Base-by-base conservation (phyloP, 805 yeast genomes). In the Candida orba region DNA sequence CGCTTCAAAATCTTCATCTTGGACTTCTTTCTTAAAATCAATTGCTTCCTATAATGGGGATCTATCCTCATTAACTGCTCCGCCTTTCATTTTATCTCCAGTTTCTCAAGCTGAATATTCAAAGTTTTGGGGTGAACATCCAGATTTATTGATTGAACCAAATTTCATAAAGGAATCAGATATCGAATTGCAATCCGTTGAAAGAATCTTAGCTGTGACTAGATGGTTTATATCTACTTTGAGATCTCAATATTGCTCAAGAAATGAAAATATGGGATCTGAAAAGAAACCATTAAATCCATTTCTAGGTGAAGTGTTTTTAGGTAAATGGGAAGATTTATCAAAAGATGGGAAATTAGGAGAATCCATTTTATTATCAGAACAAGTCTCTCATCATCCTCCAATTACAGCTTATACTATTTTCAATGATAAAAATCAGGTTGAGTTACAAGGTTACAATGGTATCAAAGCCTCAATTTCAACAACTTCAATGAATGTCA, bases 231-330 rank as follows among this genome's bases (percentile, higher is more conserved):
- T 91, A 44, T 82, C 95, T 23, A 89, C 97, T 18, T 72, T 93
- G 53, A 78, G 91, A 62, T 87, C 95, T 23, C 98, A 93, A 67
- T 93, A 91, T 64, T 85, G 95, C 61, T 84, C 95, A 20, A 78
- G 99, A 62, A 86, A 79, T 62, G 97, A 91, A 68, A 75, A 81
- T 42, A 76, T 85, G 75, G 98, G 98, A n/a, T 74, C 87, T 35
- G 99, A 93, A 67, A 93, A 93, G 76, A 93, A 93, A 67, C 98
- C 99, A 8, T 71, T 93, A 62, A 93, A 93, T 62, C 99, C 99
- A 37, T 91, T 93, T 58, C 69, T 93, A 51, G 99, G 99, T 45
- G 99, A 93, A 68, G 71, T 89, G 40, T 93, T 90, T 57, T 84
- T 87, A 33, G 98, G 96, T 39, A 80, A 83, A 57, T 89, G 97